A percentile compares a stretch with the other conserved stretches of the same genome.
These are phyloP conservation scores for Daedaleopsis nitida DNA, from an alignment of 768 basidiomycete genomes.

Conservation along the genomic window DNA sequence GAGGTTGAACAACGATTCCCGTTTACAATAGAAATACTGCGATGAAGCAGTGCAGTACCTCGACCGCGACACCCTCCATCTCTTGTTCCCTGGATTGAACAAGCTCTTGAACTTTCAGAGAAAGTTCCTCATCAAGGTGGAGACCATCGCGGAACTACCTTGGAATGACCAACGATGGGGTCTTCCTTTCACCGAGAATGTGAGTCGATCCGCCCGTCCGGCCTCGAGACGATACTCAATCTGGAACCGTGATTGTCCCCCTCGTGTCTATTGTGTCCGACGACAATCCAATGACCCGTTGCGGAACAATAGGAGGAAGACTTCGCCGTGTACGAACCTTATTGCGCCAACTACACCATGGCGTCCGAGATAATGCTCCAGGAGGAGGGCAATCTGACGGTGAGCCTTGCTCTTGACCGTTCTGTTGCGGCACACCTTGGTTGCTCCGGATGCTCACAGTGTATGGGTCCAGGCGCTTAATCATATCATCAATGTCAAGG, in stretches of 20 bases:
- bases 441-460: slow-evolving; percentile 11
- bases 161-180: slow-evolving; percentile 92
- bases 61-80: slow-evolving; percentile 93
- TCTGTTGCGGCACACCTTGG: slow-evolving; percentile 7
- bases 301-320: slow-evolving; percentile 86
- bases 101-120: slow-evolving; percentile 96
- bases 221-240: slow-evolving; percentile 35
- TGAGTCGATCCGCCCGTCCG: slow-evolving; percentile 46
- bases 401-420: slow-evolving; percentile 40
- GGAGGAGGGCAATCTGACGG: slow-evolving; percentile 84
- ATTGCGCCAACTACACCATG: slow-evolving; percentile 71
- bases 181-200: slow-evolving; percentile 77
- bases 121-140: slow-evolving; percentile 87
- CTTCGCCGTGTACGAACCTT: slow-evolving; percentile 95
- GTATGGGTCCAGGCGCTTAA: slow-evolving; percentile 61
- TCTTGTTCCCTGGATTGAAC: slow-evolving; percentile 93
- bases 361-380: slow-evolving; percentile 38
- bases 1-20: slow-evolving; percentile 21
- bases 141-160: slow-evolving; percentile 79
- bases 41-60: slow-evolving; percentile 82
- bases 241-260: slow-evolving; percentile 43
- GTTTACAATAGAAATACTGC: slow-evolving; percentile 74
- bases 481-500: slow-evolving; percentile 85
- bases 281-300: slow-evolving; percentile 32
- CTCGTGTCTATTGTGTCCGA: slow-evolving; percentile 28